A percentile compares a stretch with the other conserved stretches of the same genome.
phyloP scores from a whole-genome alignment of 2,329 filamentous ascomycete species.

The Sporothrix euskadiensis region DNA sequence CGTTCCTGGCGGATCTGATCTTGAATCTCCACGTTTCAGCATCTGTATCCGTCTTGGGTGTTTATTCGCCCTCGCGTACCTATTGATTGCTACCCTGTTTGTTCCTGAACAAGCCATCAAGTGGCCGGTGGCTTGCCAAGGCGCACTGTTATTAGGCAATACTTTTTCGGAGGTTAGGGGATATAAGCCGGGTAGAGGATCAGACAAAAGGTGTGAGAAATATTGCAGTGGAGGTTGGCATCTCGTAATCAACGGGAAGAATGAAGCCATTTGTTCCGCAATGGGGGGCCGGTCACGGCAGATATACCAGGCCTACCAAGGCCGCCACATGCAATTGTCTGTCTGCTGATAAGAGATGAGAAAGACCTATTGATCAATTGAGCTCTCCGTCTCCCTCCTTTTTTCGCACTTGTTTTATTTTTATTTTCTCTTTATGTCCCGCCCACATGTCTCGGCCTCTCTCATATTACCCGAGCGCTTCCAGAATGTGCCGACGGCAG shows the following conservation, averaged over 20 bases:
- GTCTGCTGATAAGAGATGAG: not conserved
- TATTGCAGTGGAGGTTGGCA: not conserved
- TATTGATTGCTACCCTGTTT: not conserved
- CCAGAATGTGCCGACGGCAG: slow-evolving; percentile 4
- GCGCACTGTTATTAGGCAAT: not conserved
- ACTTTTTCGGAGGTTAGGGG: not conserved
- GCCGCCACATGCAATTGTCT: not conserved
- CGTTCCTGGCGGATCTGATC: slow-evolving; percentile 6
- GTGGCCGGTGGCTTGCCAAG: slow-evolving; percentile 13
- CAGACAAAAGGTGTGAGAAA: too few relatives aligned
- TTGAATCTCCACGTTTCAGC: not conserved
- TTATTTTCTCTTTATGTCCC: not conserved
- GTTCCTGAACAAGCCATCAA: not conserved
- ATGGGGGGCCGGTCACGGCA: not conserved
- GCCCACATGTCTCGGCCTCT: not conserved
- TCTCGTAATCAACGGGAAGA: not conserved
- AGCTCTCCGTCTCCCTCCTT: not conserved
- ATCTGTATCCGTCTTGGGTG: not conserved
- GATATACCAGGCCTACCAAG: not conserved
- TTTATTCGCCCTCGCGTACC: not conserved
- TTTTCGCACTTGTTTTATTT: not conserved
- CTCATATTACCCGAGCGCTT: not conserved
- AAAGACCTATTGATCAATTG: not conserved
- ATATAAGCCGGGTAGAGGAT: not conserved
- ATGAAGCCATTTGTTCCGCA: not conserved